Base-by-base conservation (phyloP, 345 rosid genomes). In the Pseudoturritis turrita region DNA sequence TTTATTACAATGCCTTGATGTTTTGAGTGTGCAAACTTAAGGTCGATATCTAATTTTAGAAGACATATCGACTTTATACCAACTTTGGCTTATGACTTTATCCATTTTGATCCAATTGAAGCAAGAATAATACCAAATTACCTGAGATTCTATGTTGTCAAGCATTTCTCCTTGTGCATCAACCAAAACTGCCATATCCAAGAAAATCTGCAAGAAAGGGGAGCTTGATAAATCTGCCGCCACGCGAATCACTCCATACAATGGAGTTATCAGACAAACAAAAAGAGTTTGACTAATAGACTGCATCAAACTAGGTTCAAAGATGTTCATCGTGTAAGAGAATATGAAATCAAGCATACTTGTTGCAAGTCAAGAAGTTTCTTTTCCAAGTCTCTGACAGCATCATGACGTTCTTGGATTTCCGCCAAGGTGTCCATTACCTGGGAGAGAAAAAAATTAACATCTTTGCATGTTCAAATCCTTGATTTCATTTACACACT, bases 111-210 rank as follows among this genome's bases (percentile, higher is more conserved):
- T 40, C 40, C 51, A 53, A 12, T 0, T 13, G 21, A 53, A 67
- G 31, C 17, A 26, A 15, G 5, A 22, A 5, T 9, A 8, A 18
- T 0, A 25, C 3, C 9, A 22, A 63, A 31, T 57, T 85, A 91
- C 97, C 86, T 95, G 96, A 53, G 89, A 80, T 82, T 95, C 99
- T 51, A 95, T 95, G 81, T 89, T 86, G 87, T 95, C 89, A 2
- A 95, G 86, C 96, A 95, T 83, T 53, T 95, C 97, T 64, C 97
- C 96, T 72, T 91, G 97, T 31, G 93, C 93, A 61, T 95, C 93
- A 61, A 95, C 97, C 87, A 95, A 75, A 33, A 91, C 99, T 4
- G 97, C 97, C 89, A 95, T 91, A 78, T 95, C 97, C 73, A 91
- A 68, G 77, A 89, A 95, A 68, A 89, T 75, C 99, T 95, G 87